A percentile compares a stretch with the other conserved stretches of the same genome.
Evolutionary conservation across 1,139 yeast species (phyloP).

Genomic region (Yamadazyma atlantica): DNA sequence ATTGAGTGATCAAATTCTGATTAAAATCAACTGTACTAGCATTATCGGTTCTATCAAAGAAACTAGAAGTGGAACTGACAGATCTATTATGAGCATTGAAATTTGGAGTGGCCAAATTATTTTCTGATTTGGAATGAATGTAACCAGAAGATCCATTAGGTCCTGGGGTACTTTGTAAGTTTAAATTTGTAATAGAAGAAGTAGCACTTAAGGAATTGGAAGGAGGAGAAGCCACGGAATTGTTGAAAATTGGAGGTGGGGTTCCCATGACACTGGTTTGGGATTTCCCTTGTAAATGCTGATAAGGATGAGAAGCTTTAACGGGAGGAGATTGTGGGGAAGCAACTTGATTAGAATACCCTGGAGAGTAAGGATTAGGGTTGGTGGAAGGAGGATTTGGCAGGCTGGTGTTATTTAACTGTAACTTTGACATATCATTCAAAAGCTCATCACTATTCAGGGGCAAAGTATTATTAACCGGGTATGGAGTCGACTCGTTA

Average conservation of each 20-base stretch:
- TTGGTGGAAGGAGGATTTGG: not conserved
- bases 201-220: slow-evolving; percentile 36
- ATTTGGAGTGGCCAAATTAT: slow-evolving; percentile 23
- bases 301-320: slow-evolving; percentile 1
- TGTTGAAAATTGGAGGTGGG: slow-evolving; percentile 10
- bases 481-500: slow-evolving; percentile 13
- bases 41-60: slow-evolving; percentile 34
- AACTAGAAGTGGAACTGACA: slow-evolving; percentile 41
- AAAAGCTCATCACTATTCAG: not conserved
- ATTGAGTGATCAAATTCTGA: slow-evolving; percentile 46
- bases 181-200: slow-evolving; percentile 41
- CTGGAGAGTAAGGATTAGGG: not conserved
- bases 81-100: slow-evolving; percentile 35
- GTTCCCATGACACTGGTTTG: not conserved
- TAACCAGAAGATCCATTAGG: slow-evolving; percentile 5
- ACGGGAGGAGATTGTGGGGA: too few species aligned
- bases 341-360: not conserved
- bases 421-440: not conserved
- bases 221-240: slow-evolving; percentile 24
- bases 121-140: slow-evolving; percentile 29
- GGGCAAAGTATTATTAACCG: slow-evolving; percentile 7
- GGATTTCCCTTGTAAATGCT: not conserved
- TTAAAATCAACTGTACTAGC: slow-evolving; percentile 40
- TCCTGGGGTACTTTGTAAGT: slow-evolving; percentile 17
- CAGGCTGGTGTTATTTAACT: not conserved